Evolutionary conservation across 106 monocot species (phyloP).

Genomic region (Triglochin maritima): DNA sequence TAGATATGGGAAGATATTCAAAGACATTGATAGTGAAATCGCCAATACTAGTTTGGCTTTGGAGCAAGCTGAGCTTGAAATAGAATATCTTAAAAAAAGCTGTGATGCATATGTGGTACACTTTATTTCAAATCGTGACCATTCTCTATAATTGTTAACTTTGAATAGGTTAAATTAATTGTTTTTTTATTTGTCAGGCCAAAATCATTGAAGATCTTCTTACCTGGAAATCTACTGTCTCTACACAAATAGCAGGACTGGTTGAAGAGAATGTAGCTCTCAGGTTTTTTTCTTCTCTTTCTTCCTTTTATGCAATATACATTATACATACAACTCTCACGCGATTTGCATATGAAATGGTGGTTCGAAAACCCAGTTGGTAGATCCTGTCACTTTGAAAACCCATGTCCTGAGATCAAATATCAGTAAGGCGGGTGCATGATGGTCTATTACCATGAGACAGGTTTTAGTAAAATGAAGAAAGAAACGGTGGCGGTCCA

Average conservation of each 20-base stretch:
- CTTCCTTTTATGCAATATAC: background rate
- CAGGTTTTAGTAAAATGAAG: no score
- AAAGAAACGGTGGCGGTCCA: no score
- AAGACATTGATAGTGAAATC: slow-evolving; percentile 66
- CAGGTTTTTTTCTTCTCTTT: slow-evolving; percentile 34
- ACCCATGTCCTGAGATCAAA: no score
- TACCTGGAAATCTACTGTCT: slow-evolving; percentile 47
- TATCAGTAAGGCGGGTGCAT: no score
- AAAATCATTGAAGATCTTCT: slow-evolving; percentile 47
- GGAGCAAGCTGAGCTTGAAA: slow-evolving; percentile 34
- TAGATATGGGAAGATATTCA: slow-evolving; percentile 62
- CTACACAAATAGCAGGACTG: slow-evolving; percentile 44
- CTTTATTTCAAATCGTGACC: background rate
- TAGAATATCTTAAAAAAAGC: slow-evolving; percentile 35
- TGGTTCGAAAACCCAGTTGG: no score
- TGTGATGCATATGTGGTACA: background rate
- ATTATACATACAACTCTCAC: no score
- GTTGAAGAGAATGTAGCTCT: slow-evolving; percentile 39
- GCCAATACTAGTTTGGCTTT: slow-evolving; percentile 28
- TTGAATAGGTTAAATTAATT: no score
- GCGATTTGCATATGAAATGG: no score
- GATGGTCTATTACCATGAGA: no score
- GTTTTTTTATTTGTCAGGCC: slow-evolving; percentile 27
- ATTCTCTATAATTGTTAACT: no score
- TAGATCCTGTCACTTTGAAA: no score